These are phyloP conservation scores for Dalbergia cochinchinensis DNA, from an alignment of 306 rosid species.

Conservation along the genomic window DNA sequence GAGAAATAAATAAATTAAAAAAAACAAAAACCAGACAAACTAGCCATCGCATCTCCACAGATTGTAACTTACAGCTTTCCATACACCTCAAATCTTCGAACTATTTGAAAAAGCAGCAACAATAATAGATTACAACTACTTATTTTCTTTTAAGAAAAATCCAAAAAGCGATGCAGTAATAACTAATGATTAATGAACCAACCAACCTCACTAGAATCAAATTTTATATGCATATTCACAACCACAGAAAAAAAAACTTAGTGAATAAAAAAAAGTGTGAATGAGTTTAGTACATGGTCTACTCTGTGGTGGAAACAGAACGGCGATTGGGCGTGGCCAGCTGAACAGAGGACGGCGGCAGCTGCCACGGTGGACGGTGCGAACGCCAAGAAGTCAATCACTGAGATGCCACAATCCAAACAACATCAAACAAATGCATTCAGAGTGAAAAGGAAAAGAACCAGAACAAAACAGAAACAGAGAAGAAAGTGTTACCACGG, in stretches of 20 bases:
- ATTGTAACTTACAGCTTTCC: constrained; percentile 46
- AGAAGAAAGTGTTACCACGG: constrained; percentile 49
- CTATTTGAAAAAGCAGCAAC: neutral
- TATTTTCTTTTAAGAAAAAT: too few relatives aligned
- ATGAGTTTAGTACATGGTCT: constrained; percentile 1
- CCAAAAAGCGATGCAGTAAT: neutral
- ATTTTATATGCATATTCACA: neutral
- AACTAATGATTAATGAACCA: neutral
- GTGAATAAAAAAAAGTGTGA: too few relatives aligned
- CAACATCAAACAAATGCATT: neutral
- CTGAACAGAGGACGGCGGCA: constrained; percentile 73
- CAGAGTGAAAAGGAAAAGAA: neutral
- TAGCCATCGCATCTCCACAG: constrained; percentile 9
- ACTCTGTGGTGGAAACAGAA: constrained; percentile 48
- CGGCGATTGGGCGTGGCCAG: constrained; percentile 12
- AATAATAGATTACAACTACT: neutral
- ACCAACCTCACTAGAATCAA: neutral
- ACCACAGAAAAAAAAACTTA: neutral
- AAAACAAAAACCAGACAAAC: neutral
- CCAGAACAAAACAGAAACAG: too few relatives aligned
- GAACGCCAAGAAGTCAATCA: constrained; percentile 62
- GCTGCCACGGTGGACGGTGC: constrained; percentile 73
- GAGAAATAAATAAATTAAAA: neutral
- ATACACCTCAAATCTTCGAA: constrained; percentile 42
- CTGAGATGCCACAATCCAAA: constrained; percentile 41